Evolutionary conservation across 257 asterid genomes (phyloP).

Genomic region (Anisodus acutangulus): DNA sequence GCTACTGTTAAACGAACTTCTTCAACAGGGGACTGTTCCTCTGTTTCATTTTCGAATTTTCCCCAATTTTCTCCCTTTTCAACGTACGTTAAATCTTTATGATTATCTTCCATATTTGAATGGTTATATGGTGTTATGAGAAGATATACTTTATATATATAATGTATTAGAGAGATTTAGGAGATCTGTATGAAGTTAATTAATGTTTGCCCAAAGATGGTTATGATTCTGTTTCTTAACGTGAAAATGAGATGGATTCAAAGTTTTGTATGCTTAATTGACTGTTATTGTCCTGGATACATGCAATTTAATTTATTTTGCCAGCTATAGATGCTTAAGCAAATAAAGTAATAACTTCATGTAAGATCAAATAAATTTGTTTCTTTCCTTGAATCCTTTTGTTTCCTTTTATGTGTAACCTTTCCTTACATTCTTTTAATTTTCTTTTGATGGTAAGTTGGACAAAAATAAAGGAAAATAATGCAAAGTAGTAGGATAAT

Average conservation of each 20-base stretch:
- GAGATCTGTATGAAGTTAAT: neutral
- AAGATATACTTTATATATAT: neutral
- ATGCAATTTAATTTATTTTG: constrained; percentile 6
- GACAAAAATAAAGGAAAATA: neutral
- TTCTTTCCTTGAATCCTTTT: neutral
- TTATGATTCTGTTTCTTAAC: neutral
- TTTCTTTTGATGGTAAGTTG: neutral
- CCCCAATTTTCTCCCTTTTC: neutral
- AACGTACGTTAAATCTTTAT: neutral
- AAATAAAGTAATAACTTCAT: neutral
- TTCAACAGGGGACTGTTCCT: constrained; percentile 51
- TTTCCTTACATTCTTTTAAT: neutral
- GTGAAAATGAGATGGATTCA: neutral
- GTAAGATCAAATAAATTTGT: neutral
- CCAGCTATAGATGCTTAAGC: neutral
- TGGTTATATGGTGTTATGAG: neutral
- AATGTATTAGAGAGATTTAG: neutral
- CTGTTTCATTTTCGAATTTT: constrained; percentile 1
- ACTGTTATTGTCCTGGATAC: neutral
- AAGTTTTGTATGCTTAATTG: neutral
- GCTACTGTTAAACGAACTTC: constrained; percentile 65
- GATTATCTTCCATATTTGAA: neutral
- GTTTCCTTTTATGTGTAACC: neutral
- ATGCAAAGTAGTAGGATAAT: neutral
- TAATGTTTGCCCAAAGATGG: neutral